Conservation (phyloP, 306 rosid species). For the Macrotyloma uniflorum region DNA sequence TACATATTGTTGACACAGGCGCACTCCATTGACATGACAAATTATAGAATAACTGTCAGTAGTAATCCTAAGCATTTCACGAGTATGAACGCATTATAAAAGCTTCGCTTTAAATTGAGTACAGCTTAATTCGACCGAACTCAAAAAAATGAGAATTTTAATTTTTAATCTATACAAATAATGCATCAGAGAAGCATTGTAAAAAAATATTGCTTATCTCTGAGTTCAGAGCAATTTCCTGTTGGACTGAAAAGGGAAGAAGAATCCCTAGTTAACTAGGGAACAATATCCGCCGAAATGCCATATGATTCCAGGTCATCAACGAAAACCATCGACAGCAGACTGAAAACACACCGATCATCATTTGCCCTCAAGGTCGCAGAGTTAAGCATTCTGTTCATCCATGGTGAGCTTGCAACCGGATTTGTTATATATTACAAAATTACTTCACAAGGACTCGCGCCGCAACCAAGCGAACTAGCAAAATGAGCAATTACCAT, state of each 20-base stretch:
- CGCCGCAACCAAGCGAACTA: slow-evolving; percentile 22
- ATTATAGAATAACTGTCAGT: too few species aligned
- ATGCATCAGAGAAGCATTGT: slow-evolving; percentile 67
- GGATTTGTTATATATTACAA: background rate
- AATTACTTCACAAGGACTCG: background rate
- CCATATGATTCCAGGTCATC: slow-evolving; percentile 30
- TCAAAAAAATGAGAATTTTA: slow-evolving; percentile 29
- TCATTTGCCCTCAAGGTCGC: background rate
- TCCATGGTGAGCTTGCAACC: too few species aligned
- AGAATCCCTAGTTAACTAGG: slow-evolving; percentile 21
- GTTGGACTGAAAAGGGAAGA: slow-evolving; percentile 36
- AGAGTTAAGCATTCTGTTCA: slow-evolving; percentile 25
- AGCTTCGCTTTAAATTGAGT: slow-evolving; percentile 23
- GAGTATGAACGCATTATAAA: slow-evolving; percentile 33
- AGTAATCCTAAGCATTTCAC: background rate
- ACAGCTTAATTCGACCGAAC: slow-evolving; percentile 17
- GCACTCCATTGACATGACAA: background rate
- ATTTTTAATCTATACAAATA: slow-evolving; percentile 56
- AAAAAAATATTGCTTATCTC: slow-evolving; percentile 63
- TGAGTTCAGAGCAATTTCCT: slow-evolving; percentile 35
- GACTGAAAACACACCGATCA: slow-evolving; percentile 24
- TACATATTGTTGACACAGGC: background rate
- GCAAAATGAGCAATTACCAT: slow-evolving; percentile 57
- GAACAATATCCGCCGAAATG: slow-evolving; percentile 27
- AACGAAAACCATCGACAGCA: slow-evolving; percentile 26